phyloP scores from a whole-genome alignment of 1,139 yeast species.

The Sporopachydermia cereana region DNA sequence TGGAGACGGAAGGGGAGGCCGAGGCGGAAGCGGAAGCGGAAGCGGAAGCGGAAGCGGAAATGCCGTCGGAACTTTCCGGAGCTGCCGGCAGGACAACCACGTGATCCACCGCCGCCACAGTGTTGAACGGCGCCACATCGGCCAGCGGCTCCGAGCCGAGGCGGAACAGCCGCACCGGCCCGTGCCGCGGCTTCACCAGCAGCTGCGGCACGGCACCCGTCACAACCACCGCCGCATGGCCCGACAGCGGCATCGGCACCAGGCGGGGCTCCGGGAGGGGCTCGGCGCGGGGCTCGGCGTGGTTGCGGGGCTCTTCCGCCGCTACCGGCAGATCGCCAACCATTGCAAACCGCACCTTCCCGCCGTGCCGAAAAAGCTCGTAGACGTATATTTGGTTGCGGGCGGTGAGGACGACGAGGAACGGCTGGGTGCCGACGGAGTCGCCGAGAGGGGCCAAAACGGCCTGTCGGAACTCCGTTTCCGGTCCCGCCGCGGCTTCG shows the following conservation, averaged over 20 bases:
- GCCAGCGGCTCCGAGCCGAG: slow-evolving; percentile 46
- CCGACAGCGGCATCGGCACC: slow-evolving; percentile 28
- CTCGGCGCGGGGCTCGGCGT: background rate
- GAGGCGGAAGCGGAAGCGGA: too few species aligned
- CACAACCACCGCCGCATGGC: slow-evolving; percentile 50
- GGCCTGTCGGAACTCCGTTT: slow-evolving; percentile 65
- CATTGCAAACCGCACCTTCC: slow-evolving; percentile 37
- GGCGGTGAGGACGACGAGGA: slow-evolving; percentile 57
- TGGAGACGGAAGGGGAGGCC: too few species aligned
- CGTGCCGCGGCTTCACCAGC: slow-evolving; percentile 50
- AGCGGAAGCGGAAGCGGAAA: too few species aligned
- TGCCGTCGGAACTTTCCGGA: background rate
- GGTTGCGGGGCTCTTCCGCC: background rate
- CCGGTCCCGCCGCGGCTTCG: slow-evolving; percentile 28
- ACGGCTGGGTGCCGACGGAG: slow-evolving; percentile 35
- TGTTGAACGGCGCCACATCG: slow-evolving; percentile 20
- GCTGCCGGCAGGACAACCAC: slow-evolving; percentile 31
- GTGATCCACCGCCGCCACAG: slow-evolving; percentile 31
- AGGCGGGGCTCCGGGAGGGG: background rate
- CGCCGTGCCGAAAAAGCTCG: slow-evolving; percentile 39
- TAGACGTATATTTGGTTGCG: slow-evolving; percentile 73
- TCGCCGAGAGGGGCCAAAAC: slow-evolving; percentile 61
- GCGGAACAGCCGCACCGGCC: slow-evolving; percentile 56
- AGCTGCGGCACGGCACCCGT: slow-evolving; percentile 69
- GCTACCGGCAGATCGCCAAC: slow-evolving; percentile 29